Conservation (phyloP, 169 alveolate species). For the Eimeria praecox region DNA sequence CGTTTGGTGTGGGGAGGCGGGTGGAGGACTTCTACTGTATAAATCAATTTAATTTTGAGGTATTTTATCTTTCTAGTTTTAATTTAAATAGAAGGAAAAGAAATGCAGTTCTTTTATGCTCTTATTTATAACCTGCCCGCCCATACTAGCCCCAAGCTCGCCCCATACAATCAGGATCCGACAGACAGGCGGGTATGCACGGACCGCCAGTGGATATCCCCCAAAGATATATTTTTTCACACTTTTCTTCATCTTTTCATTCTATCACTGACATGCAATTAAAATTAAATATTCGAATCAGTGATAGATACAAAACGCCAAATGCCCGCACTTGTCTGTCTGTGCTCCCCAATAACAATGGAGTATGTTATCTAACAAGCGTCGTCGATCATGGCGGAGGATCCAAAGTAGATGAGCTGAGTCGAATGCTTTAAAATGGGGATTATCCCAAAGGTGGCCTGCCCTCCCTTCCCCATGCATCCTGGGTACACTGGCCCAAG, state of each 20-base stretch:
- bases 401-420: too few relatives aligned
- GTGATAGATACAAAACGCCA: neutral
- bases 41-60: neutral
- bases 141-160: neutral
- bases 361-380: neutral
- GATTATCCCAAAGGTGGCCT: too few relatives aligned
- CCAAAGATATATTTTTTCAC: neutral
- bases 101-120: neutral
- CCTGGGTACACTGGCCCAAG: too few relatives aligned
- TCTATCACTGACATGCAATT: neutral
- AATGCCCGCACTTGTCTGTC: neutral
- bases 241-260: neutral
- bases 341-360: neutral
- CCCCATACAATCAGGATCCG: neutral
- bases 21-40: neutral
- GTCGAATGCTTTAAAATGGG: too few relatives aligned
- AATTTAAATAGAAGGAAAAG: neutral
- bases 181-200: neutral
- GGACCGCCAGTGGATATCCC: neutral
- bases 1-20: constrained; percentile 35
- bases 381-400: neutral
- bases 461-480: too few relatives aligned
- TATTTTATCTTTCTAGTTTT: neutral
- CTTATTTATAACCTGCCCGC: neutral
- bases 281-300: too few relatives aligned